Evolutionary conservation across 139 green algal species (phyloP).

Genomic region (Chlorella vulgaris): DNA sequence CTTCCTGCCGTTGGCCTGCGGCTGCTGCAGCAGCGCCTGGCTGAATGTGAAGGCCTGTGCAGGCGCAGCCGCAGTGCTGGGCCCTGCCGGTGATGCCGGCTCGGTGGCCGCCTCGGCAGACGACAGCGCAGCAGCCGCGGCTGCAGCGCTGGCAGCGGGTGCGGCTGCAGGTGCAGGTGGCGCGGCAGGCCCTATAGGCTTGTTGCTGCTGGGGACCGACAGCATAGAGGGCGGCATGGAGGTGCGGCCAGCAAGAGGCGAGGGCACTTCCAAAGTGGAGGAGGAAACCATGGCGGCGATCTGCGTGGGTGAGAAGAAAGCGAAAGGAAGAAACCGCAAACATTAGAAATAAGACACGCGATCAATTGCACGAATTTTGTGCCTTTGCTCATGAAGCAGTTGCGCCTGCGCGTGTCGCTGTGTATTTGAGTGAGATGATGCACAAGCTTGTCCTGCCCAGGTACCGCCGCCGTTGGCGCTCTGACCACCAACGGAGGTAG

Average conservation of each 20-base stretch:
- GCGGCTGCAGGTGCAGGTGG: neutral
- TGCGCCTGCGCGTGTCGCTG: no score
- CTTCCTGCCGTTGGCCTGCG: constrained; percentile 4
- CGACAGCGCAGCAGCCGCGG: neutral
- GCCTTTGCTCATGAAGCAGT: neutral
- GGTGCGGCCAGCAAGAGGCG: neutral
- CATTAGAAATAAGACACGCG: neutral
- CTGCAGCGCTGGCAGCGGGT: neutral
- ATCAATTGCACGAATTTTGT: neutral
- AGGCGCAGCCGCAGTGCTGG: neutral
- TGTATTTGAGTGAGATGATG: no score
- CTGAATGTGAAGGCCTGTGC: neutral
- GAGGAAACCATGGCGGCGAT: constrained; percentile 32
- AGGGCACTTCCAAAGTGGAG: constrained; percentile 13
- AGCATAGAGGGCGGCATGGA: constrained; percentile 24
- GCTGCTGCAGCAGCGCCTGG: neutral
- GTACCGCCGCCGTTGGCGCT: no score
- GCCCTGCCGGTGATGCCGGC: neutral
- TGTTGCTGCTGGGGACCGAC: constrained; percentile 7
- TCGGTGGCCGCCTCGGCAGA: neutral
- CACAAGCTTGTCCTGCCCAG: no score
- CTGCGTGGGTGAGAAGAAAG: neutral
- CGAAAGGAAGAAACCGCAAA: neutral
- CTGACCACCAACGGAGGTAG: no score
- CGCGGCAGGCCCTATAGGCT: constrained; percentile 1